A percentile compares a stretch with the other conserved stretches of the same genome.
Conservation (phyloP, 2,329 filamentous ascomycete genomes). For the Botrytis paeoniae region DNA sequence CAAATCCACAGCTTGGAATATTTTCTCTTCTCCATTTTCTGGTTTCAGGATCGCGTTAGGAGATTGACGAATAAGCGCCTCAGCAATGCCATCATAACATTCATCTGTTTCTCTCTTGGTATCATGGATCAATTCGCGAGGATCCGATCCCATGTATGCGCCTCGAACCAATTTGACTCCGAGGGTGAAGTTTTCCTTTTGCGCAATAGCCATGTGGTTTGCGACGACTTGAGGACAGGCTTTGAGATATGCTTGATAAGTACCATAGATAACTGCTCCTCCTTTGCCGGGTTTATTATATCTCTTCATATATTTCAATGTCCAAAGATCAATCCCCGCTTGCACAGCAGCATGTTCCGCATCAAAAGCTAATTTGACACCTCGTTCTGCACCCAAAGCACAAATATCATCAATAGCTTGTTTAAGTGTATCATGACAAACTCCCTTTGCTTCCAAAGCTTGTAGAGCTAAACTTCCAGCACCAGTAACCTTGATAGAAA, state of each 20-base stretch:
- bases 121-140: slow-evolving; percentile 66
- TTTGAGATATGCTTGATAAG: slow-evolving; percentile 77
- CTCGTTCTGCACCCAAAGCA: slow-evolving; percentile 63
- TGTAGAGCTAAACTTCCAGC: slow-evolving; percentile 72
- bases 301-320: slow-evolving; percentile 68
- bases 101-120: slow-evolving; percentile 69
- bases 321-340: slow-evolving; percentile 77
- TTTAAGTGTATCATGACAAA: slow-evolving; percentile 62
- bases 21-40: slow-evolving; percentile 38
- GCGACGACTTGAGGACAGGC: slow-evolving; percentile 55
- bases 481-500: slow-evolving; percentile 70
- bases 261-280: slow-evolving; percentile 72
- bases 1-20: slow-evolving; percentile 58
- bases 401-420: slow-evolving; percentile 73
- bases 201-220: slow-evolving; percentile 57
- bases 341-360: slow-evolving; percentile 82
- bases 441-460: slow-evolving; percentile 59
- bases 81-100: slow-evolving; percentile 70
- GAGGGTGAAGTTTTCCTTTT: slow-evolving; percentile 59
- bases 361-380: slow-evolving; percentile 75
- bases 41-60: slow-evolving; percentile 56
- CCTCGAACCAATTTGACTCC: slow-evolving; percentile 75
- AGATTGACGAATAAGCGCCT: slow-evolving; percentile 60
- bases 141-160: slow-evolving; percentile 69
- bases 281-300: slow-evolving; percentile 62